Base-by-base conservation (phyloP, 176 grass and related monocot genomes). In the Stipa capillata region DNA sequence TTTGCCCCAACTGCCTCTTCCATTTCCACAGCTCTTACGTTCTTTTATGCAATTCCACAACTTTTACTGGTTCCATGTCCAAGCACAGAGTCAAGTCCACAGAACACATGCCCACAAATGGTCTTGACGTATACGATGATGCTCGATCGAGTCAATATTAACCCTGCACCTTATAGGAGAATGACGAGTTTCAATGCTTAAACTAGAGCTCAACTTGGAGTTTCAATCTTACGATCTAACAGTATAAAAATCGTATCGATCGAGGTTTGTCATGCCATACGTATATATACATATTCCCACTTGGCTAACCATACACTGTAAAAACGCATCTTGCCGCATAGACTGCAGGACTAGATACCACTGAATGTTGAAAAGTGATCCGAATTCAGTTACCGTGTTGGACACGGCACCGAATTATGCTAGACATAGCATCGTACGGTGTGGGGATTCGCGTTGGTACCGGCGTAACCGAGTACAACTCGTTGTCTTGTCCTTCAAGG, bases 91-190 rank as follows among this genome's bases (percentile, higher is more conserved):
- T 83, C 74, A 73, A 79, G 74, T 88, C 74, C 57, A 79, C 74
- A 72, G 8, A 79, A 73, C 74, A 57, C 66, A 79, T 79, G 80
- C 66, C 54, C 56, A n/a, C 69, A 39, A 75, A 49, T 27, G 49
- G 31, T 34, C 74, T 58, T 83, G 80, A 83, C 86, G 74, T 73
- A 65, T 42, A 72, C 65, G 74, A 47, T 73, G 85, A 57, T 78
- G 73, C 80, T 79, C 7, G 41, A 20, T 32, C 3, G 14, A 64
- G 73, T 79, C 80, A 83, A 83, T 58, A 8, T 44, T 69, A 58
- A 13, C 81, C 21, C n/a, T 63, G 25, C 35, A 43, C 8, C 17
- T 45, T 29, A n/a, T 41, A 5, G 45, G 21, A 45, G 44, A 63
- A 83, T 47, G 79, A 11, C 31, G 6, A 15, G 34, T 48, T 12